These are phyloP conservation scores for Acacia concinna DNA, from an alignment of 331 rosid species.

Conservation along the genomic window DNA sequence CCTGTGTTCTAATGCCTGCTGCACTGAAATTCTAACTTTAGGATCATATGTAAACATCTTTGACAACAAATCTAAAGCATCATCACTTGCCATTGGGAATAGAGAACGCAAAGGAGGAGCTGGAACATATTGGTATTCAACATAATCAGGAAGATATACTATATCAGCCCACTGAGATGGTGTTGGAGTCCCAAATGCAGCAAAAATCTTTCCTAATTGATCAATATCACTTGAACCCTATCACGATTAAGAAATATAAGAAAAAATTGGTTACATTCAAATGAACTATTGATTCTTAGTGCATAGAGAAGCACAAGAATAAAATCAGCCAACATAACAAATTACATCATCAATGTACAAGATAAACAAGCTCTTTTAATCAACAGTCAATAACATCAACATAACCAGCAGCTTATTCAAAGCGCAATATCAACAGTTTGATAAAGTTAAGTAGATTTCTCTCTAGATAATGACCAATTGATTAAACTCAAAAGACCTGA, in stretches of 20 bases:
- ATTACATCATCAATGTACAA: not conserved
- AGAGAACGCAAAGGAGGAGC: constrained; percentile 77
- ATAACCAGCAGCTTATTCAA: constrained; percentile 20
- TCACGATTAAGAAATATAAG: constrained; percentile 19
- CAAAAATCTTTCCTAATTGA: constrained; percentile 92
- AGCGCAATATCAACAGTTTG: not conserved
- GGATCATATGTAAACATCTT: constrained; percentile 98
- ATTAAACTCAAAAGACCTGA: not conserved
- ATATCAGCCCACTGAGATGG: constrained; percentile 95
- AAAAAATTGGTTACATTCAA: constrained; percentile 8
- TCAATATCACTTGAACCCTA: constrained; percentile 96
- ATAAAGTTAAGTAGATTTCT: not conserved
- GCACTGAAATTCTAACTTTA: constrained; percentile 77
- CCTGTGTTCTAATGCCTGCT: constrained; percentile 95
- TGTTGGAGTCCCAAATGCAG: constrained; percentile 94
- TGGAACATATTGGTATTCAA: constrained; percentile 91
- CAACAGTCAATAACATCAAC: constrained; percentile 8
- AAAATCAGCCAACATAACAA: constrained; percentile 22
- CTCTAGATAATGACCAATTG: not conserved
- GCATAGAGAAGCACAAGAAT: constrained; percentile 12
- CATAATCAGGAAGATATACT: constrained; percentile 85
- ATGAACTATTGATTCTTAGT: not conserved
- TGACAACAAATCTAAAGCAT: constrained; percentile 80
- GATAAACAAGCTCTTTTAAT: too few species aligned
- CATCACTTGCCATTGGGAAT: constrained; percentile 94